Conservation (phyloP, 1,139 yeast species). For the Saccharomyces hybrid region DNA sequence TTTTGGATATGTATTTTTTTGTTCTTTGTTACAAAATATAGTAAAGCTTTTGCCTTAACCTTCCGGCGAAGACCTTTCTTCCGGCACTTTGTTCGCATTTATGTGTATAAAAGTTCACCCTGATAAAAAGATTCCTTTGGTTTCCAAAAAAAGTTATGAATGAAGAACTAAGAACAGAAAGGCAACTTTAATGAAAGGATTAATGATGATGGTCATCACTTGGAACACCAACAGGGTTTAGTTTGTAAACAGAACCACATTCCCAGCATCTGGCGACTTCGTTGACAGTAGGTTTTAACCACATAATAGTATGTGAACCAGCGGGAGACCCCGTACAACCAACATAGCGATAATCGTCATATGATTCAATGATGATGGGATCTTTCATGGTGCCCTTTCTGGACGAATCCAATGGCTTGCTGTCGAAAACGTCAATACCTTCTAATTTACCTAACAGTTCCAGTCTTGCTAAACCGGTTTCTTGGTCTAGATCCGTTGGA, state of each 20-base stretch:
- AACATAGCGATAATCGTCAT: conserved; percentile 88
- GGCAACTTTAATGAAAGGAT: background rate
- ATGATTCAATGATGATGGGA: conserved; percentile 85
- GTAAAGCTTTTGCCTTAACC: background rate
- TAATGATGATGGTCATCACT: conserved; percentile 39
- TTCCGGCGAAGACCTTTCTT: background rate
- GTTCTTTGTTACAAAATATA: background rate
- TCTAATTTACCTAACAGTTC: conserved; percentile 91
- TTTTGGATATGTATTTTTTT: background rate
- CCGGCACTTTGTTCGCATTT: background rate
- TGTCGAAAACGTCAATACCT: conserved; percentile 93
- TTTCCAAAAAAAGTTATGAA: background rate
- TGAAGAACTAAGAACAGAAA: background rate
- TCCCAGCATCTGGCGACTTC: conserved; percentile 96
- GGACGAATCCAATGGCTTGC: conserved; percentile 78
- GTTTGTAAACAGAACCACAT: conserved; percentile 90
- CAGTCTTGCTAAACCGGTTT: conserved; percentile 97
- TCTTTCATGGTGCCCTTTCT: conserved; percentile 84
- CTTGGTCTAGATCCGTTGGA: conserved; percentile 92
- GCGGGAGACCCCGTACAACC: conserved; percentile 98
- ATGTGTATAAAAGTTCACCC: background rate
- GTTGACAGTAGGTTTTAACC: conserved; percentile 86
- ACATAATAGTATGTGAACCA: conserved; percentile 81
- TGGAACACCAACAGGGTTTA: conserved; percentile 84
- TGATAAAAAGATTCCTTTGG: background rate